Conservation (phyloP, 768 basidiomycete species). For the Panaeolus cyanescens region DNA sequence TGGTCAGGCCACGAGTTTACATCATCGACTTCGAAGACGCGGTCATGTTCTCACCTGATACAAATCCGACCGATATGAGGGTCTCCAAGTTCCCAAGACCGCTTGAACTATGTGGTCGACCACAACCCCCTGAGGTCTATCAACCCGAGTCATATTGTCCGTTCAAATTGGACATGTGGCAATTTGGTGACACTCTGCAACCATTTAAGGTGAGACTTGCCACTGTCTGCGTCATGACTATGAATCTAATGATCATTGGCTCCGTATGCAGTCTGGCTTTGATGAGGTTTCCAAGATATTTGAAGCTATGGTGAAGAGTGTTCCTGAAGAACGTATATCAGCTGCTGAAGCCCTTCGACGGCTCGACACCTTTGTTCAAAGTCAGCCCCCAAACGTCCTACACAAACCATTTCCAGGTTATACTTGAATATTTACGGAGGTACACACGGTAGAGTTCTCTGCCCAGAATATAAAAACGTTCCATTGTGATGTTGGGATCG, state of each 20-base stretch:
- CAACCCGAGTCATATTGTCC: conserved; percentile 5
- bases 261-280: background rate
- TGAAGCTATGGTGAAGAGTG: background rate
- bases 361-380: background rate
- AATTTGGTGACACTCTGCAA: conserved; percentile 5
- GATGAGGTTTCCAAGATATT: background rate
- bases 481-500: no score
- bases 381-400: background rate
- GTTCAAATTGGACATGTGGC: conserved; percentile 12
- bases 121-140: background rate
- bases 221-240: background rate
- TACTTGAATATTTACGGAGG: no score
- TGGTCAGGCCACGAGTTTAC: conserved; percentile 8
- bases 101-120: background rate
- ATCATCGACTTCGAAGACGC: conserved; percentile 15
- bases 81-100: background rate
- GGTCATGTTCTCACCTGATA: conserved; percentile 4
- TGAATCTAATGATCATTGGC: background rate
- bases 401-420: background rate
- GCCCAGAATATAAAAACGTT: no score
- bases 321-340: background rate
- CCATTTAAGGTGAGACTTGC: background rate
- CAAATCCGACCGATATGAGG: background rate
- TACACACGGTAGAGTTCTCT: no score
- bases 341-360: background rate